Conservation (phyloP, 805 yeast species). For the Yamadazyma endophytica region DNA sequence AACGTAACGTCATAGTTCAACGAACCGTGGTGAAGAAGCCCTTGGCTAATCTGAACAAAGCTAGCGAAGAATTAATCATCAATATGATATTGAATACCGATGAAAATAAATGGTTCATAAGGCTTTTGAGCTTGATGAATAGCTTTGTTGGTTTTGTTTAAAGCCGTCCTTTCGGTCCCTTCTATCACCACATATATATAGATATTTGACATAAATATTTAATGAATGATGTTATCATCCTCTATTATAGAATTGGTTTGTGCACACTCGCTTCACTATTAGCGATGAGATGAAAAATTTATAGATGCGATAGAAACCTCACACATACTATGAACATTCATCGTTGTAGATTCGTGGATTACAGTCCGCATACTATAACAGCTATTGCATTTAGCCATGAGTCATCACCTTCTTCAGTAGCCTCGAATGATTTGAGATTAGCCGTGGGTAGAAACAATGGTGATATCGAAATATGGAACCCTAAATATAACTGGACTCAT, state of each 20-base stretch:
- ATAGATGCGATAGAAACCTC: slow-evolving; percentile 10
- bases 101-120: slow-evolving; percentile 42
- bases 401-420: slow-evolving; percentile 34
- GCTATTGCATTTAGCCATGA: slow-evolving; percentile 71
- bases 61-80: slow-evolving; percentile 36
- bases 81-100: slow-evolving; percentile 40
- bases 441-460: slow-evolving; percentile 95
- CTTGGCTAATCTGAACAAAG: slow-evolving; percentile 12
- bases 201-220: neutral
- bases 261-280: neutral
- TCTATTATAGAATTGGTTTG: no score
- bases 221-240: no score
- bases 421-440: slow-evolving; percentile 57
- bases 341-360: slow-evolving; percentile 89
- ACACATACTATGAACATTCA: slow-evolving; percentile 62
- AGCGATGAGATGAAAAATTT: slow-evolving; percentile 9
- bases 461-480: slow-evolving; percentile 94
- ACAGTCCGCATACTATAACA: slow-evolving; percentile 79
- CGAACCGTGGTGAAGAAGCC: slow-evolving; percentile 36
- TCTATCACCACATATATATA: neutral
- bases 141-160: slow-evolving; percentile 39
- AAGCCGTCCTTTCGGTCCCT: neutral
- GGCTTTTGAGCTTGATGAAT: slow-evolving; percentile 32
- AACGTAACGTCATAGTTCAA: slow-evolving; percentile 35
- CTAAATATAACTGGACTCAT: slow-evolving; percentile 74